Conservation (phyloP, 352 stramenopile species). For the Phytophthora fragariae region DNA sequence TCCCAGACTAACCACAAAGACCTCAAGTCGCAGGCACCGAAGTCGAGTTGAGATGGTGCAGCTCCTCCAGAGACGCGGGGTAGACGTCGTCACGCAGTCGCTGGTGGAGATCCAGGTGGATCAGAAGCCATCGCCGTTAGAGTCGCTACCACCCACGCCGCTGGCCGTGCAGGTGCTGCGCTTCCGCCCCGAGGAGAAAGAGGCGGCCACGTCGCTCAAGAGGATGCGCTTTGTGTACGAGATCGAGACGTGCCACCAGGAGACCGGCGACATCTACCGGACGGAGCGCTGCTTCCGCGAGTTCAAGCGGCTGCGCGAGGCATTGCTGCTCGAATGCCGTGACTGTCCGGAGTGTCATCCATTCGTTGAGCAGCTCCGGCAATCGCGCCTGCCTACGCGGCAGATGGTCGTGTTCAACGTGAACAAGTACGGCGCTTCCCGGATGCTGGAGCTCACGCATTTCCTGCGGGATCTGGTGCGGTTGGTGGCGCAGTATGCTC, state of each 20-base stretch:
- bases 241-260: conserved; percentile 74
- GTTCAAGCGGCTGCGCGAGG: conserved; percentile 74
- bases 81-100: conserved; percentile 21
- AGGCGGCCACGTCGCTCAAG: conserved; percentile 50
- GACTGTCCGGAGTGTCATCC: conserved; percentile 53
- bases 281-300: conserved; percentile 67
- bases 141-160: conserved; percentile 25
- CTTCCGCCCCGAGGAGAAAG: conserved; percentile 66
- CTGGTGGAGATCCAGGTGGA: conserved; percentile 36
- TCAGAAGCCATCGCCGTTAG: conserved; percentile 13
- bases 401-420: conserved; percentile 64
- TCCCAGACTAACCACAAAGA: conserved; percentile 20
- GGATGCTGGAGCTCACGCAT: conserved; percentile 68
- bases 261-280: conserved; percentile 64
- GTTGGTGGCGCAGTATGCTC: conserved; percentile 48
- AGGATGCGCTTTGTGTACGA: conserved; percentile 80
- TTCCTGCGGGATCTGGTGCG: conserved; percentile 67
- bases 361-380: conserved; percentile 63
- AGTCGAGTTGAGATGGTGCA: conserved; percentile 28
- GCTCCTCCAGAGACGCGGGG: conserved; percentile 18
- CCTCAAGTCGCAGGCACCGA: conserved; percentile 5
- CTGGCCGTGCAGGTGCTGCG: conserved; percentile 67
- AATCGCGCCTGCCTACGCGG: conserved; percentile 55
- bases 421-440: conserved; percentile 65
- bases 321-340: conserved; percentile 63